A percentile compares a stretch with the other conserved stretches of the same genome.
These are phyloP conservation scores for Chlorociboria aeruginascens DNA, from an alignment of 495 filamentous ascomycete species.

Conservation along the genomic window DNA sequence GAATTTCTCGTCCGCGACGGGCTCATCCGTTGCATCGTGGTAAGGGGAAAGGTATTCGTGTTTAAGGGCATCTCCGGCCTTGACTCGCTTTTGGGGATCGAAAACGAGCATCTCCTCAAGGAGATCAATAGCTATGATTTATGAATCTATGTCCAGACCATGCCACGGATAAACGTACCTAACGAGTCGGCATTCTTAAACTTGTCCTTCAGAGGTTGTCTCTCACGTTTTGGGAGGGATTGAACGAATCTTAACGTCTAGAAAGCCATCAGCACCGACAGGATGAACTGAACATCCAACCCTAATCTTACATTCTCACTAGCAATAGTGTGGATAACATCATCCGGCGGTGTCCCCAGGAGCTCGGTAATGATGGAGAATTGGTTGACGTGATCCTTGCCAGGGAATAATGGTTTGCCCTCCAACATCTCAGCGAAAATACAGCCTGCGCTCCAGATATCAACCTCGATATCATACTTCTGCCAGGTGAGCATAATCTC, in stretches of 20 bases:
- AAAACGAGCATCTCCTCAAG: slow-evolving; percentile 97
- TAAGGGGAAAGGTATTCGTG: slow-evolving; percentile 94
- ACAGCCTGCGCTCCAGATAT: slow-evolving; percentile 98
- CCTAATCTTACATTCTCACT: slow-evolving; percentile 70
- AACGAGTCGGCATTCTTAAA: slow-evolving; percentile 93
- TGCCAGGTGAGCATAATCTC: slow-evolving; percentile 99
- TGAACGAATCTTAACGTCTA: slow-evolving; percentile 96
- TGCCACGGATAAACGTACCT: slow-evolving; percentile 39
- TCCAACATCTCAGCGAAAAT: slow-evolving; percentile 99
- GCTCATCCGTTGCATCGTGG: slow-evolving; percentile 94
- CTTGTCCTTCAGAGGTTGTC: slow-evolving; percentile 79
- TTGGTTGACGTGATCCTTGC: slow-evolving; percentile 98
- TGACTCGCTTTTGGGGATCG: slow-evolving; percentile 84
- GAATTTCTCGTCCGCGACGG: slow-evolving; percentile 92
- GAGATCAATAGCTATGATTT: slow-evolving; percentile 66
- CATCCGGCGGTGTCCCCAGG: slow-evolving; percentile 92
- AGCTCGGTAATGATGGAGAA: slow-evolving; percentile 99
- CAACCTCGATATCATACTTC: slow-evolving; percentile 98
- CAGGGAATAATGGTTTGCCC: slow-evolving; percentile 95
- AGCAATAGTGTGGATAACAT: slow-evolving; percentile 97
- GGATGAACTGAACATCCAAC: neutral
- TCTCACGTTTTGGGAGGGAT: slow-evolving; percentile 89
- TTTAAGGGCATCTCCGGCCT: slow-evolving; percentile 69
- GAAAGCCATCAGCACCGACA: slow-evolving; percentile 1
- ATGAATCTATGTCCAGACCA: neutral